Percentiles rank a stretch among this genome's conserved stretches.
Evolutionary conservation across 352 stramenopile genomes (phyloP).

Genomic region (Phytopythium chamaehyphon): DNA sequence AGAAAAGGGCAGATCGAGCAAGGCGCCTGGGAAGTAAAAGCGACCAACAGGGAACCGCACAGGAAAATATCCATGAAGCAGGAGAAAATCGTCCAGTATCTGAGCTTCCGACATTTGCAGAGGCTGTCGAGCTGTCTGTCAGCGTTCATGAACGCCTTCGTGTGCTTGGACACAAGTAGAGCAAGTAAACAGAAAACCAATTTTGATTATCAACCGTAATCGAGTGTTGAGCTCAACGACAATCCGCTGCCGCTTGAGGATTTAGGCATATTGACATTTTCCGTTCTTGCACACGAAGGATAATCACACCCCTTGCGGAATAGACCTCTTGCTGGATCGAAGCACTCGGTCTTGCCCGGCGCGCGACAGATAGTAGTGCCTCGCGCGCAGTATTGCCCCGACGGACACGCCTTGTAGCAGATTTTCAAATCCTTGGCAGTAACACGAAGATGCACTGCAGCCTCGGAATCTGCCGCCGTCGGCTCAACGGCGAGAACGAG

Average conservation of each 20-base stretch:
- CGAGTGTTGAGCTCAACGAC: background rate
- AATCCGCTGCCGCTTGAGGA: no score
- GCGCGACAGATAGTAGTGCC: conserved; percentile 15
- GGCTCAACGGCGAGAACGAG: background rate
- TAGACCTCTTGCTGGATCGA: conserved; percentile 17
- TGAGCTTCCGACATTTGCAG: conserved; percentile 19
- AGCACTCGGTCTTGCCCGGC: conserved; percentile 24
- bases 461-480: conserved; percentile 7
- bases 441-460: conserved; percentile 20
- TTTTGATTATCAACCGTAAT: no score
- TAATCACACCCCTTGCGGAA: conserved; percentile 18
- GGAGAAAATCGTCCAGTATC: conserved; percentile 1
- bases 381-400: conserved; percentile 16
- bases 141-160: conserved; percentile 58
- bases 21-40: background rate
- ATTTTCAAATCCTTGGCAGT: conserved; percentile 8
- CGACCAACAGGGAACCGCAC: background rate
- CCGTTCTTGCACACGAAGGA: conserved; percentile 16
- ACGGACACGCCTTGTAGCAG: conserved; percentile 21
- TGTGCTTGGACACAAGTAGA: conserved; percentile 45
- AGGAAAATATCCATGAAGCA: background rate
- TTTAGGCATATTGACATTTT: conserved; percentile 18
- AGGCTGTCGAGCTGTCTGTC: conserved; percentile 45
- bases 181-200: conserved; percentile 31
- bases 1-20: conserved; percentile 14